Evolutionary conservation across 2,329 filamentous ascomycete species (phyloP).

Genomic region (Aureobasidium sp.): DNA sequence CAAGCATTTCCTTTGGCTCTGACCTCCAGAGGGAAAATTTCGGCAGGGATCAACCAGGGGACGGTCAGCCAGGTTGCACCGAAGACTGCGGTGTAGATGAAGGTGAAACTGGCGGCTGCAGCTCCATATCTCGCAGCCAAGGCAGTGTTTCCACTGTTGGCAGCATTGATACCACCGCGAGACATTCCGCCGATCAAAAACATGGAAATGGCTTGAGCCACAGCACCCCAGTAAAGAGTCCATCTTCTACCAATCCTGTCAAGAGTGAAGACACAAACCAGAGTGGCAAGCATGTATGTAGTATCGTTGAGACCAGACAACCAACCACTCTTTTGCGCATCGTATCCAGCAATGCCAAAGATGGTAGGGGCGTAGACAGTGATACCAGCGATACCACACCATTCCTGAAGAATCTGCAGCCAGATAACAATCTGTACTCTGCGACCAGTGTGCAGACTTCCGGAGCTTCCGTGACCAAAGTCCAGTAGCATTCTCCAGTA

Average conservation of each 20-base stretch:
- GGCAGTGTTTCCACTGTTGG: slow-evolving; percentile 17
- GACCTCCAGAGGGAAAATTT: slow-evolving; percentile 65
- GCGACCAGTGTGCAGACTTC: slow-evolving; percentile 27
- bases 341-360: slow-evolving; percentile 26
- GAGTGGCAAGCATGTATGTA: slow-evolving; percentile 26
- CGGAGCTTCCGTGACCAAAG: slow-evolving; percentile 16
- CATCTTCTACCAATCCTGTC: slow-evolving; percentile 26
- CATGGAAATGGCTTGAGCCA: slow-evolving; percentile 26
- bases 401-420: slow-evolving; percentile 33
- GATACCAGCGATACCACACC: slow-evolving; percentile 27
- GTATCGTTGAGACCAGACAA: slow-evolving; percentile 33
- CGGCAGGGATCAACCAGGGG: slow-evolving; percentile 45
- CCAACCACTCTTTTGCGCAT: slow-evolving; percentile 31
- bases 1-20: slow-evolving; percentile 68
- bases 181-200: slow-evolving; percentile 27
- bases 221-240: slow-evolving; percentile 28
- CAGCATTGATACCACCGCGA: slow-evolving; percentile 21
- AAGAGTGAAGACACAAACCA: slow-evolving; percentile 29
- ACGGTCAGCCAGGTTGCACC: slow-evolving; percentile 56
- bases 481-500: slow-evolving; percentile 28
- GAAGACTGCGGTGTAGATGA: slow-evolving; percentile 58
- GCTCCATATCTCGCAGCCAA: slow-evolving; percentile 31
- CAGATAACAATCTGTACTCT: slow-evolving; percentile 32
- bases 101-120: slow-evolving; percentile 63
- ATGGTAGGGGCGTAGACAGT: slow-evolving; percentile 30